Evolutionary conservation across 371 early-diverging fungal genomes (phyloP).

Genomic region (Mucor saturninus): DNA sequence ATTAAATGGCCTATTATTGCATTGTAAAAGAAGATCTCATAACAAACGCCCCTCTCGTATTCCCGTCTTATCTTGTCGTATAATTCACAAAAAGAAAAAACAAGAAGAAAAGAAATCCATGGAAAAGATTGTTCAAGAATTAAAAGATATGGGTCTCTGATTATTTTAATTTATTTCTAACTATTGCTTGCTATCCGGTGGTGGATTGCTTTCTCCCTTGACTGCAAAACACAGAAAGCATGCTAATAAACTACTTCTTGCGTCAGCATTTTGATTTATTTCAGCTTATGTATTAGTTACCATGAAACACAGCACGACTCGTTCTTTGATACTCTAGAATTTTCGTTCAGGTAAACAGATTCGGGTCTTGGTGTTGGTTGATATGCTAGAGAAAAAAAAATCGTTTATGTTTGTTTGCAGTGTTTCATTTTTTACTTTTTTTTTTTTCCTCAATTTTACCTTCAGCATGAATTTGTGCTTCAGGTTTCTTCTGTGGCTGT

Average conservation of each 20-base stretch:
- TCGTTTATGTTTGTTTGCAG: neutral
- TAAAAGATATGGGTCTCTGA: slow-evolving; percentile 13
- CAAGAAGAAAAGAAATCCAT: slow-evolving; percentile 8
- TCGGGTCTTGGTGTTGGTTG: slow-evolving; percentile 22
- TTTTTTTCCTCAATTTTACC: neutral
- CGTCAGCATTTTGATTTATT: neutral
- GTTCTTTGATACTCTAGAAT: slow-evolving; percentile 5
- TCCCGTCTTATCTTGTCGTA: slow-evolving; percentile 20
- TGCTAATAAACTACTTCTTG: slow-evolving; percentile 8
- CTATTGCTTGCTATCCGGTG: neutral
- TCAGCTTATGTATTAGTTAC: slow-evolving; percentile 2
- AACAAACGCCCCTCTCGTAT: slow-evolving; percentile 19
- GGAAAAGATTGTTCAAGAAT: slow-evolving; percentile 14
- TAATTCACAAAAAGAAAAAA: slow-evolving; percentile 12
- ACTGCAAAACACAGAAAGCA: slow-evolving; percentile 22
- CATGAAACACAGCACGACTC: slow-evolving; percentile 22
- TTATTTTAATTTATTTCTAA: neutral
- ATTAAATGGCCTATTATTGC: slow-evolving; percentile 6
- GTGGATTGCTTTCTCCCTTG: slow-evolving; percentile 13
- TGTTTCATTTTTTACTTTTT: neutral
- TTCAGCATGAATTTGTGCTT: neutral
- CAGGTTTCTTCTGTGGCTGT: neutral
- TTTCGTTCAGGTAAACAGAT: slow-evolving; percentile 13
- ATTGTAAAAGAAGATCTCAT: slow-evolving; percentile 4
- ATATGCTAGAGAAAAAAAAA: slow-evolving; percentile 6